These are phyloP conservation scores for Teratosphaeria gauchensis DNA, from an alignment of 2,329 filamentous ascomycete genomes.

Conservation along the genomic window DNA sequence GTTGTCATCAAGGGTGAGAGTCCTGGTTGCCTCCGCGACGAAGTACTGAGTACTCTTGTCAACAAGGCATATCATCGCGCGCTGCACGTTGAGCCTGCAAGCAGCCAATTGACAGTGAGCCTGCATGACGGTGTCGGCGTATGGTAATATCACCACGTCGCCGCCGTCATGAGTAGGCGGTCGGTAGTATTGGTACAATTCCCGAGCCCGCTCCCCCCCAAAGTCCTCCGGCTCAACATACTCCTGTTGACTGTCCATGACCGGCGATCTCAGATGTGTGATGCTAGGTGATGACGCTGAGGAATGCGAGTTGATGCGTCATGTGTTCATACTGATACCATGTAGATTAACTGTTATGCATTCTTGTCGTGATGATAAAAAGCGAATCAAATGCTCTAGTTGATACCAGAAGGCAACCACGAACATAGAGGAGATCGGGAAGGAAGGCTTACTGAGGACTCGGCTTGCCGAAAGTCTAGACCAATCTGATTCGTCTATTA, in stretches of 20 bases:
- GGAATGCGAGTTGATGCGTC: neutral
- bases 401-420: neutral
- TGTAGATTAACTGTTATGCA: too few relatives aligned
- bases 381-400: neutral
- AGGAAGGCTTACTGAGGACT: neutral
- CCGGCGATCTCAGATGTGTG: neutral
- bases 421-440: neutral
- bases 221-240: conserved; percentile 12
- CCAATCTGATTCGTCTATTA: neutral
- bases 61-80: conserved; percentile 44
- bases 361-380: neutral
- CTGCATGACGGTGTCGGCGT: conserved; percentile 32
- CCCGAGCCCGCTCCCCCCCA: conserved; percentile 16
- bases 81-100: conserved; percentile 38
- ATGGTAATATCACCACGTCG: conserved; percentile 10
- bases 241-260: neutral
- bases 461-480: neutral
- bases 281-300: neutral
- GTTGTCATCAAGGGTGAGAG: conserved; percentile 28
- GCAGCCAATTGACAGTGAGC: conserved; percentile 42
- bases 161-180: conserved; percentile 10
- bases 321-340: neutral
- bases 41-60: conserved; percentile 41
- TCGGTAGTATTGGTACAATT: conserved; percentile 18
- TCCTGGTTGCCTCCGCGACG: conserved; percentile 43